Evolutionary conservation across 1,139 yeast genomes (phyloP).

Genomic region (Yamadazyma spencermartinsiae): DNA sequence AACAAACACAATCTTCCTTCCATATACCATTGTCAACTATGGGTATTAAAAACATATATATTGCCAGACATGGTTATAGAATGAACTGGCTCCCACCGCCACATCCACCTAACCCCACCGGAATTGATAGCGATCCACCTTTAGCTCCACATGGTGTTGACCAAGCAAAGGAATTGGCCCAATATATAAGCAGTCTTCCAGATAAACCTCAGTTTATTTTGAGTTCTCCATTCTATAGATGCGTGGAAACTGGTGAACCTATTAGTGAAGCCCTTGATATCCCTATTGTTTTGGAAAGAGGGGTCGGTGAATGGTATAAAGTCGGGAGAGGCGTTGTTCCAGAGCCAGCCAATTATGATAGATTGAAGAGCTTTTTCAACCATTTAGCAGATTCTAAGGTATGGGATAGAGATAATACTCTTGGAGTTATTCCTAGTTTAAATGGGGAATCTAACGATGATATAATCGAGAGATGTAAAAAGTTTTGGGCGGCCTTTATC

Average conservation of each 20-base stretch:
- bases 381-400: conserved; percentile 38
- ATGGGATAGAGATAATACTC: conserved; percentile 47
- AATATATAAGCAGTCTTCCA: conserved; percentile 40
- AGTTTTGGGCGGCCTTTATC: conserved; percentile 52
- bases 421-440: conserved; percentile 51
- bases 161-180: conserved; percentile 75
- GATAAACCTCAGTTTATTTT: conserved; percentile 63
- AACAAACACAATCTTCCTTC: background rate
- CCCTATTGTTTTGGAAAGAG: conserved; percentile 66
- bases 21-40: conserved; percentile 19
- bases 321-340: conserved; percentile 55
- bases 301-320: conserved; percentile 73
- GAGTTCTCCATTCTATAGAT: conserved; percentile 86
- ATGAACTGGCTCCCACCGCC: conserved; percentile 83
- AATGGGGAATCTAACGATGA: conserved; percentile 68
- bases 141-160: conserved; percentile 77
- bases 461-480: conserved; percentile 54
- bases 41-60: conserved; percentile 48
- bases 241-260: conserved; percentile 79
- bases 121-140: conserved; percentile 79
- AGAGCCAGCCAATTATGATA: conserved; percentile 55
- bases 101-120: conserved; percentile 74
- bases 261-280: conserved; percentile 56
- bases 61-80: conserved; percentile 74
- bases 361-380: conserved; percentile 49